Conservation (phyloP, 2,329 filamentous ascomycete genomes). For the Aspergillus niger region DNA sequence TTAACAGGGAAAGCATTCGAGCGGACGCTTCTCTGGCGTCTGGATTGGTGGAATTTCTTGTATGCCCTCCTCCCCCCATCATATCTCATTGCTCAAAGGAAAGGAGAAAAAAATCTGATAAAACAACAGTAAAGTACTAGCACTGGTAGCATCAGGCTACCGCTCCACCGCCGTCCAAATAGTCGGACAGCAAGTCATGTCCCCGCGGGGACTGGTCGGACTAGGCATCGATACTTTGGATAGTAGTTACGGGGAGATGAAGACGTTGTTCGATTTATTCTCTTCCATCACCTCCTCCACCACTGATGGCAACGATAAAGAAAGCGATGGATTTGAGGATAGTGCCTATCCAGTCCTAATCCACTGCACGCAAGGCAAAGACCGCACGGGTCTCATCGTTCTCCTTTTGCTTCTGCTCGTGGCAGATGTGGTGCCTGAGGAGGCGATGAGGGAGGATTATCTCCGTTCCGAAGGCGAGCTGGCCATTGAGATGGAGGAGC, state of each 20-base stretch:
- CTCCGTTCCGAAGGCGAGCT: slow-evolving; percentile 64
- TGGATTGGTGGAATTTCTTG: slow-evolving; percentile 69
- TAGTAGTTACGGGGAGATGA: slow-evolving; percentile 65
- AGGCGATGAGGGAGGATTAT: slow-evolving; percentile 73
- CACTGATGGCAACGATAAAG: too few species aligned
- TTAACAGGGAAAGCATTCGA: slow-evolving; percentile 75
- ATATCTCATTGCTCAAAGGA: not conserved
- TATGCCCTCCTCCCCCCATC: slow-evolving; percentile 36
- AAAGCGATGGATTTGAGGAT: too few species aligned
- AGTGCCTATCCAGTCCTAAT: slow-evolving; percentile 64
- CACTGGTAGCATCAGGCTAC: slow-evolving; percentile 66
- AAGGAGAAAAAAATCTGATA: not conserved
- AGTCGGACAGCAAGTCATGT: slow-evolving; percentile 70
- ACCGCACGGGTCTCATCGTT: slow-evolving; percentile 74
- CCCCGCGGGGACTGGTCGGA: slow-evolving; percentile 69
- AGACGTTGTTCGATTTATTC: slow-evolving; percentile 69
- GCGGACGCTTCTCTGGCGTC: slow-evolving; percentile 64
- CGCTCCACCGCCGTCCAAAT: slow-evolving; percentile 70
- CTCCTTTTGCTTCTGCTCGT: slow-evolving; percentile 66
- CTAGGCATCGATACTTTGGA: slow-evolving; percentile 71
- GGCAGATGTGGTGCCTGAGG: slow-evolving; percentile 53
- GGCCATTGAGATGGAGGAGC: slow-evolving; percentile 60
- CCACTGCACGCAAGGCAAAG: slow-evolving; percentile 89
- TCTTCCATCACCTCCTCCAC: slow-evolving; percentile 7
- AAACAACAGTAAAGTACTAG: slow-evolving; percentile 58